Conservation (phyloP, 768 basidiomycete genomes). For the Lactifluus piperatus region DNA sequence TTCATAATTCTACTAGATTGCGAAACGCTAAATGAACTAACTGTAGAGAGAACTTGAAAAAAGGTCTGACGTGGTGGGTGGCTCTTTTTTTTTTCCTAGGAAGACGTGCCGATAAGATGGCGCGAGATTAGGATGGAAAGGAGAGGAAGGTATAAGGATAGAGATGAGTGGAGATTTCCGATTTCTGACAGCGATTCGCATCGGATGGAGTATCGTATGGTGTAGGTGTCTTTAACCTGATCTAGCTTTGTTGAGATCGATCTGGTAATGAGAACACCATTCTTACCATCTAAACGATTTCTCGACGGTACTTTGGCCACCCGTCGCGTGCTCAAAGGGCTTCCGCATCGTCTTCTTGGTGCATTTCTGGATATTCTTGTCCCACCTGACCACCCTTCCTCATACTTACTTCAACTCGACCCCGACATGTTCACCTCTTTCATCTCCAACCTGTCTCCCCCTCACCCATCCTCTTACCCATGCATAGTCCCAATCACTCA, state of each 20-base stretch:
- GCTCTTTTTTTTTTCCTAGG: background rate
- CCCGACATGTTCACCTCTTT: constrained; percentile 1
- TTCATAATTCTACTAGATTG: background rate
- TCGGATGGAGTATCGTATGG: constrained; percentile 9
- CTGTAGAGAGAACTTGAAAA: background rate
- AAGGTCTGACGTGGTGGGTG: background rate
- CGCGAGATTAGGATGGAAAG: constrained; percentile 6
- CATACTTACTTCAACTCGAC: constrained; percentile 8
- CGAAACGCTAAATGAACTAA: background rate
- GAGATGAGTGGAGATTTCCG: constrained; percentile 15
- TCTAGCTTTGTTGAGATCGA: constrained; percentile 3
- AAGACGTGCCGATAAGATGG: background rate
- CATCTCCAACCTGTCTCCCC: background rate
- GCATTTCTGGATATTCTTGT: constrained; percentile 12
- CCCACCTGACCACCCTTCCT: constrained; percentile 11
- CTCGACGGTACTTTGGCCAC: background rate
- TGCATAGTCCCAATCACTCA: background rate
- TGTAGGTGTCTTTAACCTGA: constrained; percentile 14
- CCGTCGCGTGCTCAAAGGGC: background rate
- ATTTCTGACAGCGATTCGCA: constrained; percentile 19
- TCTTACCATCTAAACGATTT: background rate
- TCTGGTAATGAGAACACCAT: background rate
- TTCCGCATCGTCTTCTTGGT: constrained; percentile 1
- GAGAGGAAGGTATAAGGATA: constrained; percentile 2
- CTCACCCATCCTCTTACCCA: background rate